Evolutionary conservation across 305 asterid species (phyloP).

Genomic region (Coffea humblotiana): DNA sequence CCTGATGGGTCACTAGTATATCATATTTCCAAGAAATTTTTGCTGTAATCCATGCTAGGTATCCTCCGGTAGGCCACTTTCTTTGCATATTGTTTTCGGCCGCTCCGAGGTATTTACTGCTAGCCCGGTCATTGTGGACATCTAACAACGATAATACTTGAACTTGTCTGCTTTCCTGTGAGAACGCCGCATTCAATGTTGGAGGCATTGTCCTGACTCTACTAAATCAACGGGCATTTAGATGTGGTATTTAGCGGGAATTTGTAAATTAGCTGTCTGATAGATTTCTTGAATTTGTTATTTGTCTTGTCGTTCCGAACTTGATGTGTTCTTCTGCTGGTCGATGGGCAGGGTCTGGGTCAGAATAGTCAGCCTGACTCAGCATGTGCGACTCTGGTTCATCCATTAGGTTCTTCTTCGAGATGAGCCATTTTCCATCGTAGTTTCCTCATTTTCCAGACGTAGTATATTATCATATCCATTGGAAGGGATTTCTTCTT

Average conservation of each 20-base stretch:
- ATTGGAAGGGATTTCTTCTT: too few species aligned
- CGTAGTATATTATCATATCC: too few species aligned
- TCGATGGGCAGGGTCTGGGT: not conserved
- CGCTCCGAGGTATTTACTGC: not conserved
- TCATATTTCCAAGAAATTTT: not conserved
- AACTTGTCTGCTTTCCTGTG: not conserved
- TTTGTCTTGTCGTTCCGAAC: not conserved
- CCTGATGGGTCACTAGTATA: not conserved
- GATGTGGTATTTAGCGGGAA: not conserved
- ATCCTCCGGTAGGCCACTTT: not conserved
- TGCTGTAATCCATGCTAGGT: not conserved
- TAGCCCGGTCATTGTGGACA: not conserved
- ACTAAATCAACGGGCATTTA: not conserved
- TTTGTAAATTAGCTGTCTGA: not conserved
- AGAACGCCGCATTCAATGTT: not conserved
- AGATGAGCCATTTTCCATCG: too few species aligned
- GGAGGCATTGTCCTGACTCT: not conserved
- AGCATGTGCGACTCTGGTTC: too few species aligned
- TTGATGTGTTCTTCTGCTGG: not conserved
- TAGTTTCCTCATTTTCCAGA: too few species aligned
- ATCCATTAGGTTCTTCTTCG: too few species aligned
- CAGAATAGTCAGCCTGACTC: not conserved
- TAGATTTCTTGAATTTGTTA: not conserved
- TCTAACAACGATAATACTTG: not conserved
- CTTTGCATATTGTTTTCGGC: conserved; percentile 9